phyloP scores from a whole-genome alignment of 805 yeast species.

The Candida quercuum region DNA sequence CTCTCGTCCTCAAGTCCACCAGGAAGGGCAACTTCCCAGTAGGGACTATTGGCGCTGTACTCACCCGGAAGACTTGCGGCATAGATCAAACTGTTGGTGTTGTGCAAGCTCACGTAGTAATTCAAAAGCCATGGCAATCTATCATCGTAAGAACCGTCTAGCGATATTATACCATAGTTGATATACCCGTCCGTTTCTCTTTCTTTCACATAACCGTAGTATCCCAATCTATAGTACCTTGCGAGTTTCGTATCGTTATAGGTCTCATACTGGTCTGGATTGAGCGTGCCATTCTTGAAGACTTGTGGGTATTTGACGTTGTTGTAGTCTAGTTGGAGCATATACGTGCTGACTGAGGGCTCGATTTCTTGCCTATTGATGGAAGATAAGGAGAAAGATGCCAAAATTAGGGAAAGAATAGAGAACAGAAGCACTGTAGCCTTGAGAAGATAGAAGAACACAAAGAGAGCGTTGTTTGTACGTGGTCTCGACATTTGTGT shows the following conservation, averaged over 20 bases:
- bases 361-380: background rate
- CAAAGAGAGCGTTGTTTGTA: too few relatives aligned
- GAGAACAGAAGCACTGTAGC: too few relatives aligned
- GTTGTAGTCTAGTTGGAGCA: background rate
- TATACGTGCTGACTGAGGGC: background rate
- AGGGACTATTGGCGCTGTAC: background rate
- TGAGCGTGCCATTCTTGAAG: background rate
- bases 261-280: too few relatives aligned
- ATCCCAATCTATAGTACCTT: background rate
- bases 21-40: background rate
- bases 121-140: background rate
- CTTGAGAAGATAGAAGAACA: too few relatives aligned
- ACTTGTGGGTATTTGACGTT: background rate
- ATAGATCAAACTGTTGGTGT: background rate
- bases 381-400: background rate
- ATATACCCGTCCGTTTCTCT: background rate
- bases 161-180: background rate
- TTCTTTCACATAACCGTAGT: background rate
- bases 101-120: background rate
- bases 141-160: background rate
- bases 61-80: background rate
- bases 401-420: too few relatives aligned
- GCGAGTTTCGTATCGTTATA: background rate
- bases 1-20: background rate
- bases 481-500: too few relatives aligned